These are phyloP conservation scores for Medicago lupulina DNA, from an alignment of 306 rosid species.

Conservation along the genomic window DNA sequence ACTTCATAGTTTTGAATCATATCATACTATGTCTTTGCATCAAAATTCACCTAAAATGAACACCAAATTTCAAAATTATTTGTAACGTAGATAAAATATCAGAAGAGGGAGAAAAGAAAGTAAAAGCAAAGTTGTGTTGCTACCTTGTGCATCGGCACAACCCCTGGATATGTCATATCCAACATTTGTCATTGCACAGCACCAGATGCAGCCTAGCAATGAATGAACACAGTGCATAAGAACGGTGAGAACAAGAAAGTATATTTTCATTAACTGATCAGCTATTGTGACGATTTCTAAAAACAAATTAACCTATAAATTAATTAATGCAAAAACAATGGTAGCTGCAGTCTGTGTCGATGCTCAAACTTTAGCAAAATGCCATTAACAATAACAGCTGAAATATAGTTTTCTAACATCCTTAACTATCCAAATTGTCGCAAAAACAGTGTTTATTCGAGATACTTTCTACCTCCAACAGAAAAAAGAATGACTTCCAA, in stretches of 20 bases:
- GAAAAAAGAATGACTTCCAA: background rate
- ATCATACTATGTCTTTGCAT: slow-evolving; percentile 91
- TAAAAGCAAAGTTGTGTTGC: slow-evolving; percentile 33
- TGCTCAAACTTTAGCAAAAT: slow-evolving; percentile 15
- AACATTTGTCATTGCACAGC: slow-evolving; percentile 98
- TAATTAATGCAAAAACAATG: slow-evolving; percentile 15
- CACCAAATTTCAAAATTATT: slow-evolving; percentile 17
- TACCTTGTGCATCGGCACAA: slow-evolving; percentile 98
- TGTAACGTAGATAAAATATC: slow-evolving; percentile 3
- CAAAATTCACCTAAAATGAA: slow-evolving; percentile 78
- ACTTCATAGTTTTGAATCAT: slow-evolving; percentile 96
- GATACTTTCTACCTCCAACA: background rate
- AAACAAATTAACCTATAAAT: slow-evolving; percentile 10
- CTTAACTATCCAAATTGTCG: no score
- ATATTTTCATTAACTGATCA: slow-evolving; percentile 17
- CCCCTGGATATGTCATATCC: slow-evolving; percentile 92
- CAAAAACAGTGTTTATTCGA: background rate
- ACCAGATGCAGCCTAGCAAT: slow-evolving; percentile 90
- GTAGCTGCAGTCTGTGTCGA: background rate
- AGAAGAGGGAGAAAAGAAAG: slow-evolving; percentile 18
- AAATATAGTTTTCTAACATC: background rate
- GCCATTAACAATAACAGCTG: no score
- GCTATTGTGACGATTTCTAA: background rate
- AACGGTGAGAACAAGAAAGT: slow-evolving; percentile 5
- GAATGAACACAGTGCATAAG: slow-evolving; percentile 25